Conservation (phyloP, 768 basidiomycete genomes). For the Austroboletus eburneus region DNA sequence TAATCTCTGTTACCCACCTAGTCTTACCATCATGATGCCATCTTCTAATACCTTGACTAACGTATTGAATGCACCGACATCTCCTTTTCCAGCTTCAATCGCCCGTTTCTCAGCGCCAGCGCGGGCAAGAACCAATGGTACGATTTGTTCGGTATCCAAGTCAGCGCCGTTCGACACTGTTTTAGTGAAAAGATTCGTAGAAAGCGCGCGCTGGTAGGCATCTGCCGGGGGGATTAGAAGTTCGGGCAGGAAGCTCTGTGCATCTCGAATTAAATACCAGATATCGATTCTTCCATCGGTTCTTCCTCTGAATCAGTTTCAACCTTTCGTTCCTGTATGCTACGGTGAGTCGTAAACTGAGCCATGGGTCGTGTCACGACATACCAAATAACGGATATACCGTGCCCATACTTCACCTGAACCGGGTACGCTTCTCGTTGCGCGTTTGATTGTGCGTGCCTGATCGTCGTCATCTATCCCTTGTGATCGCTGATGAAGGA, state of each 20-base stretch:
- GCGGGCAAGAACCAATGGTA: conserved; percentile 60
- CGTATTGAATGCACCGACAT: conserved; percentile 49
- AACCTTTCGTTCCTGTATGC: conserved; percentile 19
- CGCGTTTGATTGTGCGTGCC: conserved; percentile 46
- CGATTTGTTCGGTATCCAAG: conserved; percentile 59
- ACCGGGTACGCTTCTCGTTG: conserved; percentile 67
- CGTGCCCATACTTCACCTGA: conserved; percentile 78
- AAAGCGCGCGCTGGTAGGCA: conserved; percentile 54
- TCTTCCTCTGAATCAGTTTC: conserved; percentile 14
- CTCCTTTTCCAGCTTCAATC: conserved; percentile 43
- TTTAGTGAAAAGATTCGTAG: conserved; percentile 48
- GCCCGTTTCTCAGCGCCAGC: conserved; percentile 60
- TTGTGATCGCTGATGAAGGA: conserved; percentile 27
- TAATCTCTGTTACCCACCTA: conserved; percentile 37
- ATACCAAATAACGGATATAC: conserved; percentile 68
- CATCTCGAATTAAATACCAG: conserved; percentile 15
- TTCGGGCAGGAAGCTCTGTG: not conserved
- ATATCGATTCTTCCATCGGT: conserved; percentile 23
- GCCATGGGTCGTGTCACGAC: conserved; percentile 11
- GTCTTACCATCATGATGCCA: conserved; percentile 57
- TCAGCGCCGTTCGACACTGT: conserved; percentile 14
- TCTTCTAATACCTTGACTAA: conserved; percentile 58
- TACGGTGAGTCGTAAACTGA: not conserved
- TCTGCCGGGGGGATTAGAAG: conserved; percentile 35
- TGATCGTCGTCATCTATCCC: conserved; percentile 42